Base-by-base conservation (phyloP, 352 stramenopile species). In the Aphanomyces stellatus region DNA sequence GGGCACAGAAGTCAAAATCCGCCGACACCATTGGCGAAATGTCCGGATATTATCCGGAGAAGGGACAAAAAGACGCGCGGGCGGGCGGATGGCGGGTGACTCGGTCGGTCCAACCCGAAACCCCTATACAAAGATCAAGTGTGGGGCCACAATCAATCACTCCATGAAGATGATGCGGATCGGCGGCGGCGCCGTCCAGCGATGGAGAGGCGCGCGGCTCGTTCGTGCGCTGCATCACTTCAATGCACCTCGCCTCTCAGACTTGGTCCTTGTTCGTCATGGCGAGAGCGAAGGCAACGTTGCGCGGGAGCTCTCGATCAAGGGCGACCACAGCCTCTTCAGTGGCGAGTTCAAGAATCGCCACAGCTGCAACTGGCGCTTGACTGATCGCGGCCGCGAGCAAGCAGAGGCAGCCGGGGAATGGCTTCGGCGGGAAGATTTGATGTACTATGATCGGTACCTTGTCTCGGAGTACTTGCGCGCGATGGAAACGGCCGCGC, bases 211-310 rank as follows among this genome's bases (percentile, higher is more conserved):
- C 28, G 27, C 49, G 11, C 37, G 37, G 37, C 6, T 15, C 10
- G 13, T 31, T 11, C 60, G 60, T 8, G 19, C 5, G 19, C 34
- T 67, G 46, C 60, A 67, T 28, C 60, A 72, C 28, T 77, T 77
- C 46, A 49, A 72, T 4, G 70, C 81, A 31, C 82, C 81, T 19
- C 82, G 86, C 2, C 76, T 95, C 17, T 76, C 77, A 1, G 86
- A 95, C 64, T 72, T 95, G 48, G 84, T 95, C 59, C 80, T 95
- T n/a, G 91, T 95, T 51, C 86, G 88, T 37, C 88, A 96, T 64
- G 88, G 88, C 57, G 85, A 96, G 75, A 93, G 84, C 69, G 88
- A 96, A 71, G 88, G 88, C 48, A 96, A 96, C 65, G 79, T 96
- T 56, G 87, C 87, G 51, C 81, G 86, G 46, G 82, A 93, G 62